Conservation (phyloP, 2,329 filamentous ascomycete genomes). For the Phialemonium atrogriseum region DNA sequence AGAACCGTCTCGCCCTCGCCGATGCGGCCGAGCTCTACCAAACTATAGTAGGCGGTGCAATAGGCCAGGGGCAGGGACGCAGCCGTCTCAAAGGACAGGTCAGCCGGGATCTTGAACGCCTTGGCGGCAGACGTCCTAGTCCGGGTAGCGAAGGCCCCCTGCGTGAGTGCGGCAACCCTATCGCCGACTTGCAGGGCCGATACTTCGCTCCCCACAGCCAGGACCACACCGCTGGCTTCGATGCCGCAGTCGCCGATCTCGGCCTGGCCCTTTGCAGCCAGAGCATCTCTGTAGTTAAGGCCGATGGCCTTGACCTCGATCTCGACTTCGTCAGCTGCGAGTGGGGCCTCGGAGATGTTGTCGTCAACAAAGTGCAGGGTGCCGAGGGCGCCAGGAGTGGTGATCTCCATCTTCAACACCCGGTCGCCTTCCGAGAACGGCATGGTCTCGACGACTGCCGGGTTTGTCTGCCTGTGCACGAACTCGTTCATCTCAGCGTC, state of each 20-base stretch:
- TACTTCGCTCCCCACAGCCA: constrained; percentile 15
- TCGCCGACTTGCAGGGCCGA: constrained; percentile 22
- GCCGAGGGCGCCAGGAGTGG: constrained; percentile 27
- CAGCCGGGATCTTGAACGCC: constrained; percentile 27
- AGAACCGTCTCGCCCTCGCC: constrained; percentile 28
- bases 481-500: constrained; percentile 32
- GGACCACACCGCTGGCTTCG: constrained; percentile 30
- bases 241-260: constrained; percentile 24
- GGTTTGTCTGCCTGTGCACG: constrained; percentile 33
- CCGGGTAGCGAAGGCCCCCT: constrained; percentile 24
- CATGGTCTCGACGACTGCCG: constrained; percentile 25
- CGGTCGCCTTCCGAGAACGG: constrained; percentile 29
- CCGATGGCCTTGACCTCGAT: constrained; percentile 33
- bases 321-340: constrained; percentile 29
- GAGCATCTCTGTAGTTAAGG: constrained; percentile 37
- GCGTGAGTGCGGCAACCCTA: constrained; percentile 24
- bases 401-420: constrained; percentile 28
- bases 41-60: constrained; percentile 29
- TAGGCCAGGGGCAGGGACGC: constrained; percentile 32
- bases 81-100: constrained; percentile 26
- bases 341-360: constrained; percentile 14
- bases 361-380: constrained; percentile 31
- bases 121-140: constrained; percentile 18
- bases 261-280: constrained; percentile 32
- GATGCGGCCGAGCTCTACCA: constrained; percentile 29